Conservation (phyloP, 1,139 yeast species). For the Hemisphaericaspora subhashii region DNA sequence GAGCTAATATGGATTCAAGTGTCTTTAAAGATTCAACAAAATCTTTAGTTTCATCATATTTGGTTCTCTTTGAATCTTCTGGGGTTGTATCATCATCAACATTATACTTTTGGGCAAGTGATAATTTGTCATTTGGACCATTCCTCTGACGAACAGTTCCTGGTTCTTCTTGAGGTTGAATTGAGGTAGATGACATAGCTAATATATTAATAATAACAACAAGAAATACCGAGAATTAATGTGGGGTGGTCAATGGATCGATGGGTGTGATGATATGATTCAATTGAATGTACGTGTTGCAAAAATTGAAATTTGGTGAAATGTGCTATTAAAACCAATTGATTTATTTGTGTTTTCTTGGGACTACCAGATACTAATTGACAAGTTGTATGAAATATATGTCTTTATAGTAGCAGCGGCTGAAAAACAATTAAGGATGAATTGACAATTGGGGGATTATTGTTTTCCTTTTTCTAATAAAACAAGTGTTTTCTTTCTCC, state of each 20-base stretch:
- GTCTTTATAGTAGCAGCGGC: too few relatives aligned
- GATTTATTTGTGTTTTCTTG: not conserved
- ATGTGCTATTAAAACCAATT: not conserved
- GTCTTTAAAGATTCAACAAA: slow-evolving; percentile 30
- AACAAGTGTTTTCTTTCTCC: too few relatives aligned
- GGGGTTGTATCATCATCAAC: slow-evolving; percentile 17
- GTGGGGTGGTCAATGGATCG: not conserved
- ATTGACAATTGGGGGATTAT: too few relatives aligned
- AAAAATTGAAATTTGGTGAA: not conserved
- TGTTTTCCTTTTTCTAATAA: too few relatives aligned
- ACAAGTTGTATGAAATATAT: too few relatives aligned
- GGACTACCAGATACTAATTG: too few relatives aligned
- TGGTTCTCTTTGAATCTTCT: slow-evolving; percentile 27
- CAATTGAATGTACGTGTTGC: not conserved
- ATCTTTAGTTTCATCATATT: slow-evolving; percentile 32
- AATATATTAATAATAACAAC: too few relatives aligned
- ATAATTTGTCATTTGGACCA: not conserved
- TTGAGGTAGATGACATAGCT: slow-evolving; percentile 27
- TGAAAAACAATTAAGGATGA: too few relatives aligned
- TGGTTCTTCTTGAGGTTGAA: slow-evolving; percentile 22
- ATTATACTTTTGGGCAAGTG: slow-evolving; percentile 12
- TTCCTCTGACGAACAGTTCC: slow-evolving; percentile 23
- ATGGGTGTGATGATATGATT: not conserved
- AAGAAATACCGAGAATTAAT: too few relatives aligned
- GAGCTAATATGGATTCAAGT: slow-evolving; percentile 42